A percentile compares a stretch with the other conserved stretches of the same genome.
Conservation (phyloP, 495 filamentous ascomycete genomes). For the Penicillium canariense region DNA sequence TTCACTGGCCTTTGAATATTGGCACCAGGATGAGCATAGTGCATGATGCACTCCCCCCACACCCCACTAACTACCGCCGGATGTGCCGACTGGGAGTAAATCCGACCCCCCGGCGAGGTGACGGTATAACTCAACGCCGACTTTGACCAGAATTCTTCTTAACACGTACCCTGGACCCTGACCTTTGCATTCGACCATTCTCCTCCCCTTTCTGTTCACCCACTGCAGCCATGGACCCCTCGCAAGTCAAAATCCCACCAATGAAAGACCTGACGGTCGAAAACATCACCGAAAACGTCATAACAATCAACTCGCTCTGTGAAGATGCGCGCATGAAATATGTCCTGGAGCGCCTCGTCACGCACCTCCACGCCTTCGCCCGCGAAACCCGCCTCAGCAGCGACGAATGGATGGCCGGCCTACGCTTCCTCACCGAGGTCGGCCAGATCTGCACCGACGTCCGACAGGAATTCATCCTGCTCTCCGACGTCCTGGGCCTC, state of each 20-base stretch:
- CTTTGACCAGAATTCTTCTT: constrained; percentile 3
- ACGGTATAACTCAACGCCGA: constrained; percentile 6
- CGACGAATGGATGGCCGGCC: constrained; percentile 74
- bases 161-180: not conserved
- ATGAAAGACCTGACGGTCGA: constrained; percentile 76
- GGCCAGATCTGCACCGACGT: constrained; percentile 72
- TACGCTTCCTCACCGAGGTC: constrained; percentile 68
- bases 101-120: not conserved
- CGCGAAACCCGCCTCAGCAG: constrained; percentile 77
- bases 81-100: constrained; percentile 6
- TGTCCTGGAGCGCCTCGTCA: constrained; percentile 69
- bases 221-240: constrained; percentile 53
- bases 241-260: constrained; percentile 50
- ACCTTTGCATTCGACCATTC: not conserved
- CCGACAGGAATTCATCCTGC: constrained; percentile 89
- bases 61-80: constrained; percentile 8
- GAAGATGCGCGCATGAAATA: constrained; percentile 65
- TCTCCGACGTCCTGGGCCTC: constrained; percentile 86
- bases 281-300: constrained; percentile 78
- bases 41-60: not conserved
- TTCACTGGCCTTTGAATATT: no score
- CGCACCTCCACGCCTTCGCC: constrained; percentile 80
- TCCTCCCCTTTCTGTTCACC: not conserved
- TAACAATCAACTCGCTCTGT: constrained; percentile 70
- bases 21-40: not conserved